Evolutionary conservation across 768 basidiomycete genomes (phyloP).

Genomic region (Porpolomopsis calyptriformis): DNA sequence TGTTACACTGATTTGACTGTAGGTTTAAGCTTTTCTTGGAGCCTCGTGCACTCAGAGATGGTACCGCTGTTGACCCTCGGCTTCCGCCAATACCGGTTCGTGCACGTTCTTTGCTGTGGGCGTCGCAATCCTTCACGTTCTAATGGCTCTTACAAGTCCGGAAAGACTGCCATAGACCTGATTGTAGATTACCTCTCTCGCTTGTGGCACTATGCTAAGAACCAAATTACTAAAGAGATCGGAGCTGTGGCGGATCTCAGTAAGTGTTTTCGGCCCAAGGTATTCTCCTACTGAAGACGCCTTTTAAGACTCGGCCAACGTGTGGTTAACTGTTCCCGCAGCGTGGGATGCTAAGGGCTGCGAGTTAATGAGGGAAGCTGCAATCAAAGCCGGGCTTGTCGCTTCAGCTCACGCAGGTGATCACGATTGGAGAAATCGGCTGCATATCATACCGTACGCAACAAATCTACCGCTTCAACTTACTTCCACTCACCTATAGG

Average conservation of each 20-base stretch:
- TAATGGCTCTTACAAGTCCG: slow-evolving; percentile 34
- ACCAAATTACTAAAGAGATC: slow-evolving; percentile 82
- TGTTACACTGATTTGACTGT: neutral
- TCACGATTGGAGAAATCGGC: slow-evolving; percentile 66
- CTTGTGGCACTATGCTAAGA: slow-evolving; percentile 80
- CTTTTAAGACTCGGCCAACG: slow-evolving; percentile 62
- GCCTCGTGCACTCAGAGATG: slow-evolving; percentile 67
- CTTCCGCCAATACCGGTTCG: slow-evolving; percentile 73
- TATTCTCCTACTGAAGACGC: slow-evolving; percentile 4
- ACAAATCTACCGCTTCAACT: neutral
- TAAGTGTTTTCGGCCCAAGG: slow-evolving; percentile 17
- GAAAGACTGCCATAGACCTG: slow-evolving; percentile 67
- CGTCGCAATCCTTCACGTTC: slow-evolving; percentile 9
- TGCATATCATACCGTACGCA: slow-evolving; percentile 69
- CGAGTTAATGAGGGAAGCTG: slow-evolving; percentile 77
- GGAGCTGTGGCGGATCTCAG: slow-evolving; percentile 79
- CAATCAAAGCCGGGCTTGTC: slow-evolving; percentile 72
- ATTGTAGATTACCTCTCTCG: slow-evolving; percentile 77
- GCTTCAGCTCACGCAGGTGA: slow-evolving; percentile 63
- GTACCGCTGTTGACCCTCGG: slow-evolving; percentile 60
- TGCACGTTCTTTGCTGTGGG: slow-evolving; percentile 10
- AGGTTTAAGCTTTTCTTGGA: slow-evolving; percentile 84
- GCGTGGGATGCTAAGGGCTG: slow-evolving; percentile 89
- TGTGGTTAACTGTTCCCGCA: slow-evolving; percentile 80
- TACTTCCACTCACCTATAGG: slow-evolving; percentile 3